phyloP scores from a whole-genome alignment of 768 basidiomycete genomes.

The Saitozyma sp. region DNA sequence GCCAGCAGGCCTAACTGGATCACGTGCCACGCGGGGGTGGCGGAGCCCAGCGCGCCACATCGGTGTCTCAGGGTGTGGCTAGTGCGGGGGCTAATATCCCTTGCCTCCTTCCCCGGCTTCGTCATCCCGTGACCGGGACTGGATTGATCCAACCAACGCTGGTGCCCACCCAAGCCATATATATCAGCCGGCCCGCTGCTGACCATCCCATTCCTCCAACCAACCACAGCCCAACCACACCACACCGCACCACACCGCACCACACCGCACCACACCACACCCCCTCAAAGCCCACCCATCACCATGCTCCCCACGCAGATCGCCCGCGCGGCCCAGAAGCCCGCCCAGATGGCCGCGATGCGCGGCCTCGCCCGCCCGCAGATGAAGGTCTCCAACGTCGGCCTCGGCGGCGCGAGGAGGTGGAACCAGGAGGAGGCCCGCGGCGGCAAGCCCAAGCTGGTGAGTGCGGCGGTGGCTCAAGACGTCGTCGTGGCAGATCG shows the following conservation, averaged over 20 bases:
- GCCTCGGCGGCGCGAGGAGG: slow-evolving; percentile 22
- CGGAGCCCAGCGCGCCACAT: too few species aligned
- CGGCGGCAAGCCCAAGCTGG: slow-evolving; percentile 50
- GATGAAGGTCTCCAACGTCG: slow-evolving; percentile 9
- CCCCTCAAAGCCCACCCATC: neutral
- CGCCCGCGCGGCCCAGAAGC: slow-evolving; percentile 25
- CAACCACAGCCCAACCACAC: neutral
- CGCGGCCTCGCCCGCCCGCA: neutral
- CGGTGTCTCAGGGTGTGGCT: too few species aligned
- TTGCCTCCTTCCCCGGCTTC: too few species aligned
- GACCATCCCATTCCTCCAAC: too few species aligned
- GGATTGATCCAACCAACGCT: too few species aligned
- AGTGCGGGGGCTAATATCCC: too few species aligned
- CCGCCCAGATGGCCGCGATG: slow-evolving; percentile 7
- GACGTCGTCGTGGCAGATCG: neutral
- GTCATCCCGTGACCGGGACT: too few species aligned
- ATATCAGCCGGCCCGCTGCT: too few species aligned
- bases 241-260: slow-evolving; percentile 1
- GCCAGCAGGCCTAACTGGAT: too few species aligned
- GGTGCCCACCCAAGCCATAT: too few species aligned
- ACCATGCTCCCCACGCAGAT: slow-evolving; percentile 30
- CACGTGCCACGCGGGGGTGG: too few species aligned
- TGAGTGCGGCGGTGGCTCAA: slow-evolving; percentile 16
- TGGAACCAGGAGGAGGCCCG: slow-evolving; percentile 31
- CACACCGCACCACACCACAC: neutral